Percentiles rank a stretch among this genome's conserved stretches.
These are phyloP conservation scores for Yarrowia sp. DNA, from an alignment of 805 yeast genomes.

Conservation along the genomic window DNA sequence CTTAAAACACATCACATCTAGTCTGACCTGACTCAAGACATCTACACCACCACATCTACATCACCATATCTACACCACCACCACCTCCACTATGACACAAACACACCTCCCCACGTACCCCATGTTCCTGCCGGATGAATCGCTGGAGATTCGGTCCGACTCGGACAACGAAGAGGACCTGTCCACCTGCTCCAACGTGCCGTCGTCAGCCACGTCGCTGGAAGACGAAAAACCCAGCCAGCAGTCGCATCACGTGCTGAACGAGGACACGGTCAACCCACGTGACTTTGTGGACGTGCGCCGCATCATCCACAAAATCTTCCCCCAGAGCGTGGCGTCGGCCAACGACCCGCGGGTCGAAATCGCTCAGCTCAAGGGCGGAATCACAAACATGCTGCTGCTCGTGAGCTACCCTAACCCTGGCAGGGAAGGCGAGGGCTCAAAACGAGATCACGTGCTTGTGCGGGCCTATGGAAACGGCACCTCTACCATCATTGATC, in stretches of 20 bases:
- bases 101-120: slow-evolving; percentile 23
- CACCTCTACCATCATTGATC: slow-evolving; percentile 71
- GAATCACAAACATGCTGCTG: slow-evolving; percentile 51
- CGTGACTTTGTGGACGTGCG: slow-evolving; percentile 37
- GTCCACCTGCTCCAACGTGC: slow-evolving; percentile 7
- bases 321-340: slow-evolving; percentile 18
- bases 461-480: slow-evolving; percentile 79
- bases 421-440: slow-evolving; percentile 39
- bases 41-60: neutral
- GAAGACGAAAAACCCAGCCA: neutral
- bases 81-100: neutral
- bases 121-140: slow-evolving; percentile 31
- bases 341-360: slow-evolving; percentile 37
- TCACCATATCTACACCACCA: neutral
- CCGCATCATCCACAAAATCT: slow-evolving; percentile 34
- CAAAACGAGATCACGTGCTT: slow-evolving; percentile 50
- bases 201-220: slow-evolving; percentile 28
- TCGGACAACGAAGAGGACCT: slow-evolving; percentile 22
- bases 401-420: slow-evolving; percentile 42
- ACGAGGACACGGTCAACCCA: slow-evolving; percentile 21
- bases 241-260: slow-evolving; percentile 3
- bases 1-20: too few relatives aligned
- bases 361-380: slow-evolving; percentile 49
- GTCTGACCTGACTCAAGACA: too few relatives aligned
- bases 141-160: slow-evolving; percentile 28